These are phyloP conservation scores for Salicornia ramosissima DNA, from an alignment of 148 eudicot species.

Conservation along the genomic window DNA sequence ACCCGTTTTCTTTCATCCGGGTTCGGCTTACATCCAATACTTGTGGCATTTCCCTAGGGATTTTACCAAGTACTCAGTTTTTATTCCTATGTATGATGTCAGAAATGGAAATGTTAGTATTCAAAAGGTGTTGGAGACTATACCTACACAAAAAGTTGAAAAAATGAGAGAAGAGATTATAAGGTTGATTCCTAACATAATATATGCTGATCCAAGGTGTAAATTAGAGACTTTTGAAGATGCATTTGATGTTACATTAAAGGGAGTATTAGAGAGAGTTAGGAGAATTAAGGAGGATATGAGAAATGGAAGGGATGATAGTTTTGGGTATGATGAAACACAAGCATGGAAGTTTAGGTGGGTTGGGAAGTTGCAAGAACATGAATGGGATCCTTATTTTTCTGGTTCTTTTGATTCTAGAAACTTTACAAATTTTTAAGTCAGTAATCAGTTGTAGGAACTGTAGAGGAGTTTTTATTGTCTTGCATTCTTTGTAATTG, in stretches of 20 bases:
- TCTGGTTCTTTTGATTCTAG: conserved; percentile 39
- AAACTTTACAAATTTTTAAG: conserved; percentile 32
- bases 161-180: conserved; percentile 57
- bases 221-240: conserved; percentile 42
- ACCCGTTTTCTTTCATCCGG: conserved; percentile 73
- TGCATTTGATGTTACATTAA: conserved; percentile 64
- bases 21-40: conserved; percentile 60
- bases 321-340: conserved; percentile 42
- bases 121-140: conserved; percentile 36
- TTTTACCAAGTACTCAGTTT: conserved; percentile 54
- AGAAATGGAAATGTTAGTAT: conserved; percentile 41
- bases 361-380: conserved; percentile 35
- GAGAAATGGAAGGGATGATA: conserved; percentile 31
- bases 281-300: conserved; percentile 33
- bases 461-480: not conserved
- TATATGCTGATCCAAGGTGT: conserved; percentile 53
- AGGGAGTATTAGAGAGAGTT: conserved; percentile 41
- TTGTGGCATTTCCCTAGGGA: conserved; percentile 61
- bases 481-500: conserved; percentile 11
- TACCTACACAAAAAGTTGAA: conserved; percentile 31
- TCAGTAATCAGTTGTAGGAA: not conserved
- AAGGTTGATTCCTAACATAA: conserved; percentile 48
- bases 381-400: conserved; percentile 53
- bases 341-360: conserved; percentile 46
- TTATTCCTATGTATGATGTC: conserved; percentile 48